Evolutionary conservation across 2,329 filamentous ascomycete species (phyloP), one percentile per base, ranked within the genome.

Genomic region (Fusarium tricinctum): DNA sequence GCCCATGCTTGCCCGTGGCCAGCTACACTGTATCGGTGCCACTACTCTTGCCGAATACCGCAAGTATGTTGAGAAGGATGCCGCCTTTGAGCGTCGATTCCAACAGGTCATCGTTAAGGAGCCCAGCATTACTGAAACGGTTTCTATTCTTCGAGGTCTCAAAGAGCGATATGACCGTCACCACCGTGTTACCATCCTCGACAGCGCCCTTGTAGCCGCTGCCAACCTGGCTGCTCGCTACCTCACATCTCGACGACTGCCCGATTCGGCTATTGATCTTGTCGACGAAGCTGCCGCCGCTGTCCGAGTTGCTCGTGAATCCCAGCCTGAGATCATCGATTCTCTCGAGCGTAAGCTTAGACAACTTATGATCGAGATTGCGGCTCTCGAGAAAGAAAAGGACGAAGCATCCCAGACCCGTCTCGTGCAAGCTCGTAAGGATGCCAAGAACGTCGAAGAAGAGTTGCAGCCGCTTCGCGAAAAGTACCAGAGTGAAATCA

Each of bases 81-180:
- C 93, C 45, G 96, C 96, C 46, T 99, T 99, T 78, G 96, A 99
- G 81, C 93, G 96, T 80, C 92, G 96, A 79, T 99, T 99, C 86
- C 96, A 99, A 79, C 96, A 99, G 80, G 96, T 99, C 39, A 81
- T 99, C 44, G 95, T 98, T 78, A 97, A 97, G 82, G 96, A 99
- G 78, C 96, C 96, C 4, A 86, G 89, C 8, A 90, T 98, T 48
- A 80, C 88, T 2, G 96, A 99, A 81, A 98, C 96, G 15, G 89
- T 99, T 67, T 99, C 96, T 22, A 99, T 99, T 75, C 90, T 99
- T n/a, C 93, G 96, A 85, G 96, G 96, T 77, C 84, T 99, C 68
- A 99, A 98, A 84, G 95, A 98, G 79, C 93, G 94, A 78, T 99
- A 98, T 81, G 96, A 99, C 82, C 93, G 97, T 49, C 96, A 99